Conservation (phyloP, 2,329 filamentous ascomycete genomes). For the Sclerotinia glacialis region DNA sequence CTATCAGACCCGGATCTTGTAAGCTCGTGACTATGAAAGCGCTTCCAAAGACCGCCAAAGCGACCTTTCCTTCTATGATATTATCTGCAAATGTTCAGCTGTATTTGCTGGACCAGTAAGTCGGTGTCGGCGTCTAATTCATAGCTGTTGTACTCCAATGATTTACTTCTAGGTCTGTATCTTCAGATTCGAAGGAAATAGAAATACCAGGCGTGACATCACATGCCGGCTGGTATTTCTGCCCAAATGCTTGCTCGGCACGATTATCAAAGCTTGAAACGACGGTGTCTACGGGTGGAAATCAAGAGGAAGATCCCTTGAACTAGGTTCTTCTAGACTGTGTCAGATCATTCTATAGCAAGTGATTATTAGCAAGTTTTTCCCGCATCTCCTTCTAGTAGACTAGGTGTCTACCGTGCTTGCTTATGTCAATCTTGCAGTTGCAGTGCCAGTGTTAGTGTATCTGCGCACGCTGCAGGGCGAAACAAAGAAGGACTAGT, state of each 20-base stretch:
- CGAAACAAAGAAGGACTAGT: conserved; percentile 7
- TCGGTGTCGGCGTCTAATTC: conserved; percentile 10
- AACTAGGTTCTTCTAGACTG: neutral
- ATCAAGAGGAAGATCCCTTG: neutral
- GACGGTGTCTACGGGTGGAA: neutral
- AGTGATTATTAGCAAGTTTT: neutral
- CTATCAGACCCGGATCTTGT: conserved; percentile 7
- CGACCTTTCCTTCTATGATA: conserved; percentile 14
- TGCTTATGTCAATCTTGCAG: conserved; percentile 3
- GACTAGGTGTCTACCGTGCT: neutral
- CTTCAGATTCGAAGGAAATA: neutral
- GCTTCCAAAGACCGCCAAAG: conserved; percentile 15
- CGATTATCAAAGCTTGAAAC: conserved; percentile 4
- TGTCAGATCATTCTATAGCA: conserved; percentile 9
- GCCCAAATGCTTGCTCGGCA: neutral
- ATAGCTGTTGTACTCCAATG: conserved; percentile 7
- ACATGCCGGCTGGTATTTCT: neutral
- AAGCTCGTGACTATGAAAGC: conserved; percentile 12
- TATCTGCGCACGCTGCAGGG: neutral
- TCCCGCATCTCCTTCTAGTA: neutral
- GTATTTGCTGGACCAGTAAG: neutral
- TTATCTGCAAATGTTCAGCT: conserved; percentile 6
- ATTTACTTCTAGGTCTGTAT: conserved; percentile 3
- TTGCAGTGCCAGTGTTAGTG: neutral
- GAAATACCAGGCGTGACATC: neutral